A percentile compares a stretch with the other conserved stretches of the same genome.
Evolutionary conservation across 331 rosid genomes (phyloP).

Genomic region (Dryas integrifolia): DNA sequence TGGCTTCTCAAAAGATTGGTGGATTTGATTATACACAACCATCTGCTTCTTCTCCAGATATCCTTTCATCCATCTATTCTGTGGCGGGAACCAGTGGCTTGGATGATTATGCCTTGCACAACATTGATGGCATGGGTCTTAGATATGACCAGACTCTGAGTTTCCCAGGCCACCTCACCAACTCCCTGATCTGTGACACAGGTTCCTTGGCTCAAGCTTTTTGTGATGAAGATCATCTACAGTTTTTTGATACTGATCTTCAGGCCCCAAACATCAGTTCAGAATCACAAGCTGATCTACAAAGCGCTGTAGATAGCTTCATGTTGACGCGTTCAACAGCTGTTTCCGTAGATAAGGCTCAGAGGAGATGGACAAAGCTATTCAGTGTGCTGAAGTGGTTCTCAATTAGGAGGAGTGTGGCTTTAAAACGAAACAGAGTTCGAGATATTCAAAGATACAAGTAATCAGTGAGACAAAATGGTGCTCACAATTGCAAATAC

Average conservation of each 20-base stretch:
- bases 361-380: slow-evolving; percentile 78
- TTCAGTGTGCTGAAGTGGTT: slow-evolving; percentile 76
- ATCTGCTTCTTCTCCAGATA: slow-evolving; percentile 63
- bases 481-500: slow-evolving; percentile 26
- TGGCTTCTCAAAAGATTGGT: slow-evolving; percentile 52
- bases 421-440: slow-evolving; percentile 23
- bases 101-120: slow-evolving; percentile 68
- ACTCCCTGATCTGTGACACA: slow-evolving; percentile 57
- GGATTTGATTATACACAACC: slow-evolving; percentile 57
- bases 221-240: slow-evolving; percentile 58
- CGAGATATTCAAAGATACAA: slow-evolving; percentile 31
- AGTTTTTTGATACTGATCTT: slow-evolving; percentile 53
- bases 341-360: slow-evolving; percentile 47
- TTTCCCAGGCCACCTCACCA: slow-evolving; percentile 60
- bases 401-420: slow-evolving; percentile 39
- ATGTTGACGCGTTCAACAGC: slow-evolving; percentile 39
- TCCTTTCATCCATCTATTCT: slow-evolving; percentile 69
- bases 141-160: slow-evolving; percentile 55
- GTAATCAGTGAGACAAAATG: slow-evolving; percentile 22
- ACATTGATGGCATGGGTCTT: slow-evolving; percentile 53
- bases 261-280: slow-evolving; percentile 42
- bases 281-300: slow-evolving; percentile 48
- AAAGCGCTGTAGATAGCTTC: slow-evolving; percentile 53
- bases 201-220: slow-evolving; percentile 59
- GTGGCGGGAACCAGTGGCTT: slow-evolving; percentile 54